Conservation (phyloP, 2,329 filamentous ascomycete species). For the Apiospora malaysiana region DNA sequence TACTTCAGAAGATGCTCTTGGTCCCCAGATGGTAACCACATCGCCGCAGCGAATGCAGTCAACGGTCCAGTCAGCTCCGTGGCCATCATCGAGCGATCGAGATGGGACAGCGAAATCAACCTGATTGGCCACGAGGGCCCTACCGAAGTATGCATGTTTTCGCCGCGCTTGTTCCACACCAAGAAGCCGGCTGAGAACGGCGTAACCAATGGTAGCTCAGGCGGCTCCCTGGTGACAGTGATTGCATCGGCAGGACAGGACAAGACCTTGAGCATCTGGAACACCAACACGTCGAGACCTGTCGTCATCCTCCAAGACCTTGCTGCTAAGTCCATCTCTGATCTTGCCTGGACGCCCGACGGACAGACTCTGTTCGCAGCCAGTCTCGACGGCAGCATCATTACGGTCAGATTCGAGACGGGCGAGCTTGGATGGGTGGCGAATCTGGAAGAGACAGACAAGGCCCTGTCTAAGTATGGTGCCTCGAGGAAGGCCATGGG, state of each 20-base stretch:
- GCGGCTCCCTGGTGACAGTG: conserved; percentile 74
- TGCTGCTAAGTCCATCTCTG: conserved; percentile 88
- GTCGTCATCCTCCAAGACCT: conserved; percentile 90
- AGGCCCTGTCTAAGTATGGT: conserved; percentile 90
- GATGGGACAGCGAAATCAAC: conserved; percentile 97
- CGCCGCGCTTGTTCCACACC: conserved; percentile 84
- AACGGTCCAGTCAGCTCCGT: conserved; percentile 98
- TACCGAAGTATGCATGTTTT: conserved; percentile 97
- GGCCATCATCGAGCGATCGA: conserved; percentile 89
- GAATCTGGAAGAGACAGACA: conserved; percentile 86
- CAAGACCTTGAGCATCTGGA: conserved; percentile 96
- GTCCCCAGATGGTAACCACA: conserved; percentile 97
- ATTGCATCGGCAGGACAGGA: conserved; percentile 97
- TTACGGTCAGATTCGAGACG: conserved; percentile 80
- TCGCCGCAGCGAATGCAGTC: conserved; percentile 94
- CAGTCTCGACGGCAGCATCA: conserved; percentile 87
- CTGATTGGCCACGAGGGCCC: conserved; percentile 96
- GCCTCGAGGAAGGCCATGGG: conserved; percentile 86
- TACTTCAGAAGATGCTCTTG: conserved; percentile 97
- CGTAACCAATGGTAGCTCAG: conserved; percentile 53
- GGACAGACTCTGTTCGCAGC: conserved; percentile 86
- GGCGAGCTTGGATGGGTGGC: conserved; percentile 92
- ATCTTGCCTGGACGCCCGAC: conserved; percentile 92
- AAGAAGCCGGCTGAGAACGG: conserved; percentile 65
- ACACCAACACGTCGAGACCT: conserved; percentile 90